Evolutionary conservation across 768 basidiomycete species (phyloP), one percentile per base, ranked within the genome.

Genomic region (Chalciporus sphaerocephalus): DNA sequence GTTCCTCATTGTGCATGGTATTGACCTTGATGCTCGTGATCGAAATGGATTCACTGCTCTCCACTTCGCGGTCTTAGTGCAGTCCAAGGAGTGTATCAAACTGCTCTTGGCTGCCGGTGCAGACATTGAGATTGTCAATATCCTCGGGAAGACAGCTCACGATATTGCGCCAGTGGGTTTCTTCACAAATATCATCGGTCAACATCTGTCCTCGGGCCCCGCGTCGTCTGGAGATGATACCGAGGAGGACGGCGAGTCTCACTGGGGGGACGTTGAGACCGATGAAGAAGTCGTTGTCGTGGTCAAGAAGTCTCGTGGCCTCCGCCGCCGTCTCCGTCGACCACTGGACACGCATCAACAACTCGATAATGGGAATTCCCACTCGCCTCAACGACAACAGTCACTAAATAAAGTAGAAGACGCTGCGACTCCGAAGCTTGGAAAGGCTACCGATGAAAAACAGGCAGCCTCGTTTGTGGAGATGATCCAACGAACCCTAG

Each of bases 1-100:
- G 36, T 90, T 88, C 68, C 73, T 99, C 46, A 68, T 95, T 46
- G 66, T 71, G 4, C 86, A 78, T 43, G 80, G 76, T 6, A 81
- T 85, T 28, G 90, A 93, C 59, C 53, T 93, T 42, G 92, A 98
- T 60, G 76, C 75, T 12, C 81, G 90, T 39, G 96, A 99, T 65
- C 74, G 79, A 38, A 95, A 92, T 64, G 95, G 95, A 12, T 91
- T 78, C 61, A 98, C 94, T 0, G 81, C 96, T 0, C 68, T 97
- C 25, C 89, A 94, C 66, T 87, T 94, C 57, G 88, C 93, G 15
- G 85, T 81, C 0, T 66, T 94, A 25, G 72, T 71, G 6, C 76
- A 76, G 18, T 81, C 86, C 12, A 69, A 71, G 42, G 72, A 76
- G 10, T 92, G 89, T 64, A 76, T 79, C 2, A 69, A 73, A 37